Evolutionary conservation across 1,284 basidiomycete species (phyloP), one percentile per base, ranked within the genome.

Genomic region (Ceratobasidium theobromae): DNA sequence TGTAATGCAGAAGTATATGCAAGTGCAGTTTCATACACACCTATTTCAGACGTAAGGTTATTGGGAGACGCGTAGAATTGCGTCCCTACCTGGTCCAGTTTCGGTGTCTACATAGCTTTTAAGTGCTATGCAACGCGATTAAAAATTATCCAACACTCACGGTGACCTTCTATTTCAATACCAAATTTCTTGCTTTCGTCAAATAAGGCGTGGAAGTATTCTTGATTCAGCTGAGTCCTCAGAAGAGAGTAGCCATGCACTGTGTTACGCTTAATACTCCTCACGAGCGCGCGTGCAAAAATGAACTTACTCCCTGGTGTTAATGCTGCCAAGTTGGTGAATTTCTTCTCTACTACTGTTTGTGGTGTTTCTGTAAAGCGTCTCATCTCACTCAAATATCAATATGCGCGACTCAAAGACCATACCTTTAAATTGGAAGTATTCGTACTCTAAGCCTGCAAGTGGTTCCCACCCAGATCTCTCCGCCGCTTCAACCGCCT

Each of bases 171-270:
- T n/a, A 98, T 82, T 4, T 86, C 82, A 45, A 98, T 84, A 2
- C 86, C 87, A 74, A 98, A 96, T 53, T 80, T 80, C 30, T 79
- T 73, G 45, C 87, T 86, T 71, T 85, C 81, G 72, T 97, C 90
- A 74, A 93, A 97, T 18, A 99, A 78, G 32, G 89, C 91, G 69
- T 89, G 84, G 75, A 98, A 98, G 76, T 96, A 99, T 28, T 85
- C 87, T 70, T 87, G 87, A 77, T 98, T 96, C 38, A 96, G 77
- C 53, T 93, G 90, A 0, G 93, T 91, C 30, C 93, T 82, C 4
- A 95, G 80, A n/a, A 95, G 79, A 2, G 93, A 95, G 73, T 95
- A 96, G 3, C 93, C 93, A 72, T 95, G 93, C 89, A 94, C 93
- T 95, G 70, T 1, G 11, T 35, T 48, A 11, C 1, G 11, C 32